Conservation (phyloP, 1,284 basidiomycete genomes). For the Rhodotorula glutinis region DNA sequence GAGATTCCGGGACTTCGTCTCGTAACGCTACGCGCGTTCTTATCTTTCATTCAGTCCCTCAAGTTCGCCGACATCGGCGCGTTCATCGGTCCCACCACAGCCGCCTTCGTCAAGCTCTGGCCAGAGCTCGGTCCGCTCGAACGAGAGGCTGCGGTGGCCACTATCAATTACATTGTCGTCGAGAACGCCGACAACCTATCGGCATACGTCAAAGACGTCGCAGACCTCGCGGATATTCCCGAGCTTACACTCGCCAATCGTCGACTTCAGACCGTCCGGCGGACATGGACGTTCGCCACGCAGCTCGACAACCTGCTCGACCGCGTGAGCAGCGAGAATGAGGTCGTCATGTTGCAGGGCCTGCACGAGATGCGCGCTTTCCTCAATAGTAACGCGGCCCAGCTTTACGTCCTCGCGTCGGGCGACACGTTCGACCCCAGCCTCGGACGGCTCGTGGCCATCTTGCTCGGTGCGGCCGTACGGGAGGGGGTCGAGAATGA, state of each 20-base stretch:
- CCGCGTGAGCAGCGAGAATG: constrained; percentile 74
- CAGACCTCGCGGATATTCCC: constrained; percentile 67
- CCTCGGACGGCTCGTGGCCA: constrained; percentile 66
- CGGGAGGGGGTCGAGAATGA: constrained; percentile 65
- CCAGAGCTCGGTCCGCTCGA: constrained; percentile 59
- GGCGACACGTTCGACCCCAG: constrained; percentile 83
- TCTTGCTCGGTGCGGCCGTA: constrained; percentile 67
- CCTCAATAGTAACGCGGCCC: constrained; percentile 39
- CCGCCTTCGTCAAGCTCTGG: constrained; percentile 80
- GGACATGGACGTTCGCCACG: constrained; percentile 56
- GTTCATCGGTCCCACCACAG: constrained; percentile 82
- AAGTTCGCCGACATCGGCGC: constrained; percentile 71
- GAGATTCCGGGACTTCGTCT: constrained; percentile 68
- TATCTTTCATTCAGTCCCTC: constrained; percentile 70
- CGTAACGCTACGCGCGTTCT: constrained; percentile 78
- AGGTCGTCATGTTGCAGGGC: constrained; percentile 71
- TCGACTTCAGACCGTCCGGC: constrained; percentile 57
- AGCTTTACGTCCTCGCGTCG: constrained; percentile 51
- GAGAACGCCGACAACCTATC: constrained; percentile 61
- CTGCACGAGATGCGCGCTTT: constrained; percentile 50
- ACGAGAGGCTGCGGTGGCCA: constrained; percentile 59
- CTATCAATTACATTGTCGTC: constrained; percentile 69
- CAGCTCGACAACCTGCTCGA: constrained; percentile 69
- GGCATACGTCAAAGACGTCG: constrained; percentile 68
- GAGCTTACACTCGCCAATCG: constrained; percentile 59